A percentile compares a stretch with the other conserved stretches of the same genome.
Conservation (phyloP, 352 stramenopile genomes). For the Hyphochytrium catenoides region DNA sequence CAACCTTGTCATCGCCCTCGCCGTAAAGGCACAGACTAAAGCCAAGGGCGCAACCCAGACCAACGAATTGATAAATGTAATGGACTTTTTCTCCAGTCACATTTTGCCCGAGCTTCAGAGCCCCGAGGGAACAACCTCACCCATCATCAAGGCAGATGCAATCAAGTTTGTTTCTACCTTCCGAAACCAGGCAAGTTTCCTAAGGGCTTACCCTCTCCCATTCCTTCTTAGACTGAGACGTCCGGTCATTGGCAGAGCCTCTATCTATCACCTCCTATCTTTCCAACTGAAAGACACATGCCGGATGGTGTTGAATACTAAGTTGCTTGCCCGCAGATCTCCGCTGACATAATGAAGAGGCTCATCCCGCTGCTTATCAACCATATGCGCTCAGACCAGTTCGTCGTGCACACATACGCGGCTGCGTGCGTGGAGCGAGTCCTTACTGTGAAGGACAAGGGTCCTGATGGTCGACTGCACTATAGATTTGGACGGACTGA, state of each 20-base stretch:
- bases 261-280: too few species aligned
- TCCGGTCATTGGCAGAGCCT: too few species aligned
- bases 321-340: too few species aligned
- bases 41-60: conserved; percentile 78
- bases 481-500: conserved; percentile 52
- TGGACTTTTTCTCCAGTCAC: conserved; percentile 85
- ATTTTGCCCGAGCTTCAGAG: conserved; percentile 76
- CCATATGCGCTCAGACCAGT: conserved; percentile 48
- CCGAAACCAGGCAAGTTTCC: too few species aligned
- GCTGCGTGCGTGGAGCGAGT: conserved; percentile 84
- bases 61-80: conserved; percentile 78
- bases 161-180: conserved; percentile 99
- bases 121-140: conserved; percentile 24
- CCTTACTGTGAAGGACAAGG: conserved; percentile 73
- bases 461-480: conserved; percentile 9
- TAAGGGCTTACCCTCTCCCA: too few species aligned
- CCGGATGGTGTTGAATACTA: too few species aligned
- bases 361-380: conserved; percentile 77
- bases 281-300: too few species aligned
- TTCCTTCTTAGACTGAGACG: too few species aligned
- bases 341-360: conserved; percentile 63
- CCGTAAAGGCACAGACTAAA: conserved; percentile 75
- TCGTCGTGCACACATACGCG: conserved; percentile 95
- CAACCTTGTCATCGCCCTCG: conserved; percentile 85
- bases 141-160: conserved; percentile 85